Evolutionary conservation across 192 early-diverging fungal species (phyloP).

Genomic region (Paraglomus occultum): DNA sequence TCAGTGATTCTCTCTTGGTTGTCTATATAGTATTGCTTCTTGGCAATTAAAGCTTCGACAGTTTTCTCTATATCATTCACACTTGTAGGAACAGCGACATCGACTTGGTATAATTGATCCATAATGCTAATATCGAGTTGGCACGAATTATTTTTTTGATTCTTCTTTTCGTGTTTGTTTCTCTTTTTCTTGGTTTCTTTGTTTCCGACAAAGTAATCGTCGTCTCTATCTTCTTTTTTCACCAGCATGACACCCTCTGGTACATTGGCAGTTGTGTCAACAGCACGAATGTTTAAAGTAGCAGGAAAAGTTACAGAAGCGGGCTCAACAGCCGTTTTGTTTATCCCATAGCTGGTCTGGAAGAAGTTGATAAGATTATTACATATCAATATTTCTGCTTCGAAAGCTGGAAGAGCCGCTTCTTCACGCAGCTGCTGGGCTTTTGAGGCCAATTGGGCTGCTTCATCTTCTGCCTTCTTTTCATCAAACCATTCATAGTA

Average conservation of each 20-base stretch:
- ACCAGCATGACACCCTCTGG: slow-evolving; percentile 77
- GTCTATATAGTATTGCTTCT: slow-evolving; percentile 69
- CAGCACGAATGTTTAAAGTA: slow-evolving; percentile 50
- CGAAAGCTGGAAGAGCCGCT: slow-evolving; percentile 85
- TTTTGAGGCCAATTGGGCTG: slow-evolving; percentile 63
- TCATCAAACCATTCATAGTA: slow-evolving; percentile 70
- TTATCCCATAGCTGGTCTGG: slow-evolving; percentile 42
- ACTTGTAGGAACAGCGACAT: slow-evolving; percentile 78
- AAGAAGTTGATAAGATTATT: slow-evolving; percentile 78
- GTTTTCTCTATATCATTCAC: slow-evolving; percentile 64
- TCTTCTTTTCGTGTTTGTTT: slow-evolving; percentile 47
- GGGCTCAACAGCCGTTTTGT: slow-evolving; percentile 33
- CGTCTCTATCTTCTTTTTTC: slow-evolving; percentile 74
- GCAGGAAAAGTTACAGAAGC: slow-evolving; percentile 39
- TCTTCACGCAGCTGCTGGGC: slow-evolving; percentile 79
- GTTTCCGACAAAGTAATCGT: slow-evolving; percentile 73
- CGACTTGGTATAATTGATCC: slow-evolving; percentile 75
- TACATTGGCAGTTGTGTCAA: slow-evolving; percentile 55
- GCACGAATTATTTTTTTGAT: slow-evolving; percentile 38
- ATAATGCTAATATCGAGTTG: slow-evolving; percentile 76
- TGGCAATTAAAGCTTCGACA: slow-evolving; percentile 68
- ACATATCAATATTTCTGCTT: slow-evolving; percentile 82
- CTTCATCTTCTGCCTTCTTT: slow-evolving; percentile 62
- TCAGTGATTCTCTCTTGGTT: slow-evolving; percentile 76
- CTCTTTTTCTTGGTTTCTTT: slow-evolving; percentile 63